Conservation (phyloP, 768 basidiomycete genomes). For the Rhodotorula toruloides region DNA sequence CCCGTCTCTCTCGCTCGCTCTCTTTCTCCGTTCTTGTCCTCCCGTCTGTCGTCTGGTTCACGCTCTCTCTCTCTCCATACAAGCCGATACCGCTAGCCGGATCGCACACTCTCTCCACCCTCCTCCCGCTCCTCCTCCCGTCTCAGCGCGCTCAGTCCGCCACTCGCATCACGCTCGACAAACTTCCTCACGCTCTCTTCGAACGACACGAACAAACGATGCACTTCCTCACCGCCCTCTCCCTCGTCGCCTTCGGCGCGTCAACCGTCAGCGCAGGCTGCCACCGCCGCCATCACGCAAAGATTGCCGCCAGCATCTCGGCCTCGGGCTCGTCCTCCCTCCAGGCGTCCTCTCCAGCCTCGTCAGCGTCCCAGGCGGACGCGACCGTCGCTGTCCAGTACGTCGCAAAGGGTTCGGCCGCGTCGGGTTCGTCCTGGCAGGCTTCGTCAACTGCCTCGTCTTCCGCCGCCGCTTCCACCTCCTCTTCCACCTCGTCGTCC, state of each 20-base stretch:
- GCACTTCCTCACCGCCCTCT: slow-evolving; percentile 19
- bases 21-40: neutral
- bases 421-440: slow-evolving; percentile 11
- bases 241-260: slow-evolving; percentile 11
- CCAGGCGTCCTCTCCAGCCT: neutral
- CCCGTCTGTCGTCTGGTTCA: neutral
- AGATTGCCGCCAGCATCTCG: neutral
- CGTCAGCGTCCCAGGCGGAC: neutral
- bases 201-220: neutral
- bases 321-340: slow-evolving; percentile 14
- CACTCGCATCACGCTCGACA: neutral
- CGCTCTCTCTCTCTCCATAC: neutral
- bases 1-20: neutral
- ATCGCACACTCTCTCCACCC: neutral
- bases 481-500: slow-evolving; percentile 19
- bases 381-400: neutral
- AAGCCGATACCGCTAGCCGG: neutral
- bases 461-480: slow-evolving; percentile 16
- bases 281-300: slow-evolving; percentile 29
- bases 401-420: neutral
- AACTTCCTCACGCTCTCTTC: neutral
- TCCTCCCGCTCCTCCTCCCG: too few species aligned
- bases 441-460: slow-evolving; percentile 22
- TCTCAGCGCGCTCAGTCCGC: neutral
- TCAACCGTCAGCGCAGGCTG: slow-evolving; percentile 10